Conservation (phyloP, 1,284 basidiomycete species). For the Moesziomyces parantarcticus region DNA sequence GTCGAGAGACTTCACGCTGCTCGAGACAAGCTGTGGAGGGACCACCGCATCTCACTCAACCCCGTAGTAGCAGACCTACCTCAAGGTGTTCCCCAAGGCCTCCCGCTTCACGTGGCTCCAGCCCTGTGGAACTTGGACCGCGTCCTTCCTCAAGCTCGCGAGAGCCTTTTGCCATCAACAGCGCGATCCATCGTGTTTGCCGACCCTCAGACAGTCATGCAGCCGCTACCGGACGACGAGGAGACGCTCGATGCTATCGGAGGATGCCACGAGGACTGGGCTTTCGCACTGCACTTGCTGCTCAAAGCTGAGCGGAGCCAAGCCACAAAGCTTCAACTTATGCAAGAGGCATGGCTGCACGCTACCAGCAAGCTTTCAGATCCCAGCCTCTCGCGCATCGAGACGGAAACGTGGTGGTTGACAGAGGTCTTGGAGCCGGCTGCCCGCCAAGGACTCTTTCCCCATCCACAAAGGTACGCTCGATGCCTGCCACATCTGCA, state of each 20-base stretch:
- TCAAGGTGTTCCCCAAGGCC: constrained; percentile 1
- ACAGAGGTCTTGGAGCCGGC: no score
- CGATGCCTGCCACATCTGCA: no score
- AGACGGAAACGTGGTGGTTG: no score
- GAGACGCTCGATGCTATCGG: neutral
- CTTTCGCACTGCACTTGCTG: constrained; percentile 4
- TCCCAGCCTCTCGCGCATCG: no score
- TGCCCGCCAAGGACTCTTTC: no score
- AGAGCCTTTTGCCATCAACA: neutral
- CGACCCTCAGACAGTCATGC: neutral
- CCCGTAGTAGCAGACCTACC: neutral
- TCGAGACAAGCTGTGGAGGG: neutral
- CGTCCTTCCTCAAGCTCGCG: neutral
- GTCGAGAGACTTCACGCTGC: neutral
- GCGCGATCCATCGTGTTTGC: constrained; percentile 1
- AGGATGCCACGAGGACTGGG: constrained; percentile 1
- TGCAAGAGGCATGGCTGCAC: neutral
- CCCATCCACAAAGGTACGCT: no score
- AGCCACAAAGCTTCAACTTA: no score
- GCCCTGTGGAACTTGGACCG: constrained; percentile 1
- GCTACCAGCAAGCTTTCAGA: neutral
- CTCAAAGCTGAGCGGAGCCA: neutral
- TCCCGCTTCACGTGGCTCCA: constrained; percentile 5
- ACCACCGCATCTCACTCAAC: neutral
- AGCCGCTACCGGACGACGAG: constrained; percentile 1